Evolutionary conservation across 345 rosid genomes (phyloP), one percentile per base, ranked within the genome.

Genomic region (Lepidium didymum): DNA sequence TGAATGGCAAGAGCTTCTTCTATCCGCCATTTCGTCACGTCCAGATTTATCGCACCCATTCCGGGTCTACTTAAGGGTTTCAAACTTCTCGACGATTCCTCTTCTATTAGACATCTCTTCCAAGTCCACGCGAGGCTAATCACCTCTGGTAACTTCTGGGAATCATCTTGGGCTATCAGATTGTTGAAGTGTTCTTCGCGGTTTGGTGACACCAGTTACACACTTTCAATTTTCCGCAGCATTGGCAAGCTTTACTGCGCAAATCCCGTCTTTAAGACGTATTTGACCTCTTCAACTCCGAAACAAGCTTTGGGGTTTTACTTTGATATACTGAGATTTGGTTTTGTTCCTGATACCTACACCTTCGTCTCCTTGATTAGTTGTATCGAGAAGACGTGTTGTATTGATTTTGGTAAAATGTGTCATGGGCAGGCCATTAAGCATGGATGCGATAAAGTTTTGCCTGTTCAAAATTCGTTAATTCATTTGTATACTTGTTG

Each of bases 1-100:
- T 86, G 92, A 82, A 86, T 86, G 90, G 88, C 88, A 80, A 85
- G 82, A 68, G 77, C 77, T 74, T 71, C 81, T 70, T 75, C 82
- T 72, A 78, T 78, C 12, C 85, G 81, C 71, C 73, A 78, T 41
- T 60, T 81, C 42, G 62, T 69, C 76, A 78, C 81, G 42, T 78
- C 80, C 73, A 47, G 79, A 71, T 52, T 43, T 57, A 34, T 44
- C 35, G 8, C 51, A 18, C 70, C 82, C 10, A 25, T 67, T 14
- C 72, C 62, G 29, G 54, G 67, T 43, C 68, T 45, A 10, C 75
- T 58, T 2, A 76, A 54, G 4, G 25, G 75, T 38, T 72, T 79
- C 71, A 67, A 74, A 18, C 75, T 84, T 25, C 45, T 85, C 37
- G 62, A 76, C n/a, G 67, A 59, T 14, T 78, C 85, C 55, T 76